Evolutionary conservation across 2,329 filamentous ascomycete genomes (phyloP).

Genomic region (Alternaria viburni): DNA sequence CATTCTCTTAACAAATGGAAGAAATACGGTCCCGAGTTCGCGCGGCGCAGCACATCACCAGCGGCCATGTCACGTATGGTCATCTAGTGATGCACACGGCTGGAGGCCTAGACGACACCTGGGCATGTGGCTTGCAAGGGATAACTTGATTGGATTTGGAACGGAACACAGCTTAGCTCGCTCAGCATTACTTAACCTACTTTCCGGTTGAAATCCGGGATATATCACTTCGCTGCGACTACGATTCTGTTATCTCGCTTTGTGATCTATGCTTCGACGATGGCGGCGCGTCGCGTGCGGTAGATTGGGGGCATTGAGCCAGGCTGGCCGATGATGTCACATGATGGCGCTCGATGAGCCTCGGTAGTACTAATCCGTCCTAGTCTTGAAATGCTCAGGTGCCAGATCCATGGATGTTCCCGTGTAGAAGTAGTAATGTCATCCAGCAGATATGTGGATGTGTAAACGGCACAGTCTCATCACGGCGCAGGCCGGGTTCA

Average conservation of each 20-base stretch:
- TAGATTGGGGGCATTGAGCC: not conserved
- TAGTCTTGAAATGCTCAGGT: no score
- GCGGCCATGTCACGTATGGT: not conserved
- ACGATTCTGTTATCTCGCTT: not conserved
- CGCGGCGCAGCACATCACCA: not conserved
- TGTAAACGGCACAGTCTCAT: not conserved
- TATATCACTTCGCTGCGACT: not conserved
- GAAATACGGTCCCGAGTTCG: not conserved
- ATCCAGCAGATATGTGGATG: not conserved
- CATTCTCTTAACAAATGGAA: conserved; percentile 22
- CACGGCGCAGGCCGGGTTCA: not conserved
- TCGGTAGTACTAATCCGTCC: not conserved
- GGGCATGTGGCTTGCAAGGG: not conserved
- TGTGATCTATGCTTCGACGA: not conserved
- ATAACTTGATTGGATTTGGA: conserved; percentile 5
- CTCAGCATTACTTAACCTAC: not conserved
- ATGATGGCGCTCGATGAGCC: not conserved
- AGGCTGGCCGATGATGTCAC: not conserved
- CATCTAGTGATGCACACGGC: not conserved
- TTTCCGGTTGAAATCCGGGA: no score
- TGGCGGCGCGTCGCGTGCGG: not conserved
- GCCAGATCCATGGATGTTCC: no score
- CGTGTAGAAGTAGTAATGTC: not conserved
- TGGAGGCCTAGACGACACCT: not conserved
- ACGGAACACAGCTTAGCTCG: not conserved